A percentile compares a stretch with the other conserved stretches of the same genome.
phyloP scores from a whole-genome alignment of 2,329 filamentous ascomycete species.

The Fonsecaea multimorphosa region DNA sequence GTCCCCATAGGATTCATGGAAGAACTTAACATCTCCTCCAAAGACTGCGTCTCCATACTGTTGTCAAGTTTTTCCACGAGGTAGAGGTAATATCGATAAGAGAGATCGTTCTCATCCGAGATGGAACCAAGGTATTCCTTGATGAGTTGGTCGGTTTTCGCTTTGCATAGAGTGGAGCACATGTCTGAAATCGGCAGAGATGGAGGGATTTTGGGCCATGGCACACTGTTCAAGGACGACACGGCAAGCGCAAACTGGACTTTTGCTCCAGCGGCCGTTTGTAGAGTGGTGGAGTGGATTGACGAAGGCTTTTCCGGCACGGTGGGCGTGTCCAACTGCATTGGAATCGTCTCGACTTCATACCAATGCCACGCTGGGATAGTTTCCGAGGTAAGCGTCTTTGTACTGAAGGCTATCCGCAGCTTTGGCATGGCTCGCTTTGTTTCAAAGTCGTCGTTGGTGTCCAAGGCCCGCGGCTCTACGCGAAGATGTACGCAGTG shows the following conservation, averaged over 20 bases:
- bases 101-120: conserved; percentile 6
- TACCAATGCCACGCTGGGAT: not conserved
- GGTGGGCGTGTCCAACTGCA: no score
- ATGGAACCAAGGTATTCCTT: conserved; percentile 14
- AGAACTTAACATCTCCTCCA: conserved; percentile 5
- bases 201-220: conserved; percentile 10
- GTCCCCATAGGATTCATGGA: no score
- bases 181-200: conserved; percentile 8
- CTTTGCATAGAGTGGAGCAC: conserved; percentile 15
- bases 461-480: conserved; percentile 6
- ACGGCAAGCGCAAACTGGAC: conserved; percentile 7
- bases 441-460: not conserved
- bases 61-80: conserved; percentile 9
- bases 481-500: conserved; percentile 27
- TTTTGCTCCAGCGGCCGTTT: no score
- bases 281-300: no score
- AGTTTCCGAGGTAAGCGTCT: no score
- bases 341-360: no score
- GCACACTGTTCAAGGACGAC: not conserved
- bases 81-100: conserved; percentile 11
- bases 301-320: no score
- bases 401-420: conserved; percentile 1
- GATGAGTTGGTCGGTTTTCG: not conserved
- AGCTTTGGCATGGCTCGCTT: not conserved
- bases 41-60: conserved; percentile 4